Evolutionary conservation across 495 filamentous ascomycete genomes (phyloP).

Genomic region (Jackrogersella minutella): DNA sequence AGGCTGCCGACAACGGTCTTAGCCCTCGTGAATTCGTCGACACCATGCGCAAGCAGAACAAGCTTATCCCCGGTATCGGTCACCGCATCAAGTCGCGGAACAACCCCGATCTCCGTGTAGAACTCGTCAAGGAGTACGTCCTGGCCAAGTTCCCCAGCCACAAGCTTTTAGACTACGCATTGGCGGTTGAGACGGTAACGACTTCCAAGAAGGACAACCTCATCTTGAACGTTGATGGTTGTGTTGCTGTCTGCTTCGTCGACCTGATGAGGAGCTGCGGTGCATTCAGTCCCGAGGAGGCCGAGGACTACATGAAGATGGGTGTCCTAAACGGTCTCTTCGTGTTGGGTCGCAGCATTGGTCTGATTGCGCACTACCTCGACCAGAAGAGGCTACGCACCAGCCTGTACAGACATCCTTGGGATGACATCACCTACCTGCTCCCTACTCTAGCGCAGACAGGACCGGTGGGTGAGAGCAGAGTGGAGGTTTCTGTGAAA

Average conservation of each 20-base stretch:
- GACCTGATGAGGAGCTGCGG: slow-evolving; percentile 97
- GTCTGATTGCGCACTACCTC: slow-evolving; percentile 99
- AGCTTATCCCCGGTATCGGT: slow-evolving; percentile 98
- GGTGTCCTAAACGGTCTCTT: slow-evolving; percentile 99
- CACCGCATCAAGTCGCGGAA: slow-evolving; percentile 99
- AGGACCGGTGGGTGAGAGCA: slow-evolving; percentile 80
- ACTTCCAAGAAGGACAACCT: slow-evolving; percentile 99
- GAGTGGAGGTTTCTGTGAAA: slow-evolving; percentile 83
- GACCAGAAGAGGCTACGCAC: slow-evolving; percentile 99
- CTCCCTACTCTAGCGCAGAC: slow-evolving; percentile 81
- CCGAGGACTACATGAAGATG: slow-evolving; percentile 87
- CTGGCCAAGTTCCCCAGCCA: slow-evolving; percentile 94
- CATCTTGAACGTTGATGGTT: slow-evolving; percentile 98
- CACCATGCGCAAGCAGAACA: slow-evolving; percentile 98
- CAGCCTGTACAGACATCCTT: slow-evolving; percentile 97
- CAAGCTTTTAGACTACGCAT: slow-evolving; percentile 97
- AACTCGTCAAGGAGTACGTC: slow-evolving; percentile 98
- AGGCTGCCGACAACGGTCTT: slow-evolving; percentile 96
- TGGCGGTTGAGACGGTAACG: slow-evolving; percentile 96
- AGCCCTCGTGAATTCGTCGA: slow-evolving; percentile 99
- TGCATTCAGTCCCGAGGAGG: slow-evolving; percentile 86
- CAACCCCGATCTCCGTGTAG: slow-evolving; percentile 99
- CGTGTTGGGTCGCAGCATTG: slow-evolving; percentile 93
- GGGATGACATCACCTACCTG: slow-evolving; percentile 97
- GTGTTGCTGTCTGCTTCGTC: slow-evolving; percentile 98